Evolutionary conservation across 2,329 filamentous ascomycete genomes (phyloP).

Genomic region (Diaporthe aspalathi): DNA sequence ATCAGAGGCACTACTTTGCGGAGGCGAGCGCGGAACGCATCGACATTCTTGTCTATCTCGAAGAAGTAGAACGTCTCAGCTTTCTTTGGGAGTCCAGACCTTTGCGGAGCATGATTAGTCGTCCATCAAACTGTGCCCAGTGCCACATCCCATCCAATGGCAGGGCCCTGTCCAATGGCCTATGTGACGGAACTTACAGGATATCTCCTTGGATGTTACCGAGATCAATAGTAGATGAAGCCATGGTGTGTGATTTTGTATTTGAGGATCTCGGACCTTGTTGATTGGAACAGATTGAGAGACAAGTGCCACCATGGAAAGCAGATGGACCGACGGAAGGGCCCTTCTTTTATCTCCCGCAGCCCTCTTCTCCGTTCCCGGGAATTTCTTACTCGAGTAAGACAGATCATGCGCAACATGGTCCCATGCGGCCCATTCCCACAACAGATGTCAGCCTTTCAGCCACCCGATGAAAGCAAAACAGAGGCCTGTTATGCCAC

Average conservation of each 20-base stretch:
- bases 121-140: not conserved
- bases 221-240: constrained; percentile 9
- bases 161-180: too few species aligned
- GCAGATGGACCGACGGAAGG: not conserved
- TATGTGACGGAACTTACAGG: not conserved
- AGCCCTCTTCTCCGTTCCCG: not conserved
- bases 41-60: constrained; percentile 25
- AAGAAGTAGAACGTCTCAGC: constrained; percentile 33
- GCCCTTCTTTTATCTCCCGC: not conserved
- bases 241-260: not conserved
- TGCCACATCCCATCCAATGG: too few species aligned
- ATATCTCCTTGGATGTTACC: constrained; percentile 17
- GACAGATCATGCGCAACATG: not conserved
- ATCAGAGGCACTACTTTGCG: constrained; percentile 27
- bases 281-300: not conserved
- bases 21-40: constrained; percentile 6
- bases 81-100: constrained; percentile 32
- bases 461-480: not conserved
- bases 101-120: not conserved
- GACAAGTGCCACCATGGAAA: not conserved
- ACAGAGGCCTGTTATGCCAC: constrained; percentile 10
- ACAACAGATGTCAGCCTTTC: not conserved
- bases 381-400: not conserved
- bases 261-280: not conserved
- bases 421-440: not conserved